Percentiles rank a stretch among this genome's conserved stretches.
Conservation (phyloP, 148 eudicot genomes). For the Rhododendron henanense region DNA sequence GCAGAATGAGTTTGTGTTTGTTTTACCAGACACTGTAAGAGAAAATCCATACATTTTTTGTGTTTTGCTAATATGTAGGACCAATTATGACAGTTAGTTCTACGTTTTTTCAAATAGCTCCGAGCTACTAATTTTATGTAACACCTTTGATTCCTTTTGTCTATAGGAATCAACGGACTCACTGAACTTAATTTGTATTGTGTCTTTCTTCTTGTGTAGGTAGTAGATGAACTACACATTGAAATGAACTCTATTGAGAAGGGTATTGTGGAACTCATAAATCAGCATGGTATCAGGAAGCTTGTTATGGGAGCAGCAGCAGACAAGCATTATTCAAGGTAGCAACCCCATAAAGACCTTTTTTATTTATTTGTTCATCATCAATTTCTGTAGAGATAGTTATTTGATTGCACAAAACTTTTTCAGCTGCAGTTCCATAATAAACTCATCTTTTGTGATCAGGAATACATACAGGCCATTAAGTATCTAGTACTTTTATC, state of each 20-base stretch:
- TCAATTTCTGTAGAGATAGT: neutral
- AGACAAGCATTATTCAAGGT: constrained; percentile 59
- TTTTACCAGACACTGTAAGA: neutral
- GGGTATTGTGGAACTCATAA: constrained; percentile 74
- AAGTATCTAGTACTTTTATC: neutral
- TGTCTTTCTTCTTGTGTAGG: constrained; percentile 31
- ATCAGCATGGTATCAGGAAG: constrained; percentile 48
- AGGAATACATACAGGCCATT: neutral
- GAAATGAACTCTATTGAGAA: constrained; percentile 61
- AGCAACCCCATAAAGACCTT: neutral
- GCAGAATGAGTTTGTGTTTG: neutral
- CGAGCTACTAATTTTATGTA: neutral
- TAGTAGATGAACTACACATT: constrained; percentile 44
- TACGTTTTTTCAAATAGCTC: neutral
- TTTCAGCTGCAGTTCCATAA: neutral
- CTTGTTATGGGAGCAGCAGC: constrained; percentile 96
- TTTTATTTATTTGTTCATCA: neutral
- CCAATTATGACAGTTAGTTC: neutral
- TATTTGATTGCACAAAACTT: neutral
- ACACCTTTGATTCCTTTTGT: neutral
- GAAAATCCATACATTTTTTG: neutral
- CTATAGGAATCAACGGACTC: neutral
- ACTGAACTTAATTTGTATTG: neutral
- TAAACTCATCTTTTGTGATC: neutral
- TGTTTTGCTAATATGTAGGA: neutral